phyloP scores from a whole-genome alignment of 345 rosid species.

The Balakata baccata region DNA sequence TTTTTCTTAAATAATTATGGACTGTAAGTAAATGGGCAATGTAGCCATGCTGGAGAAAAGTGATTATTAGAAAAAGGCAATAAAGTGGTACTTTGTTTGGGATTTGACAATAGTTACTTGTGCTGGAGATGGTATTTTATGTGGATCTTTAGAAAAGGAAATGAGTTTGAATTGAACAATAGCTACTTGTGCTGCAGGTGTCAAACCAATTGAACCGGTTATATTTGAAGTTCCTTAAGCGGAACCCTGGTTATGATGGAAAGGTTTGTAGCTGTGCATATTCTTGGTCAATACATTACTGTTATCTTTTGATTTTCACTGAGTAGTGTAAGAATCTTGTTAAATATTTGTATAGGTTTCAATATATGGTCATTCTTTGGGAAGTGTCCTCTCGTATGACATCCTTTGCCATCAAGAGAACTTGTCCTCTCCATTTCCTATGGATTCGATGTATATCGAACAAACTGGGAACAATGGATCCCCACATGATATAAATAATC shows the following conservation, averaged over 20 bases:
- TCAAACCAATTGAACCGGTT: slow-evolving; percentile 80
- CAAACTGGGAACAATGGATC: slow-evolving; percentile 39
- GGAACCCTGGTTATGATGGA: slow-evolving; percentile 93
- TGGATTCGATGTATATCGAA: slow-evolving; percentile 65
- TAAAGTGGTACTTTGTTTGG: background rate
- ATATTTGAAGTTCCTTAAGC: slow-evolving; percentile 68
- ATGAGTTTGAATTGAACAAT: slow-evolving; percentile 15
- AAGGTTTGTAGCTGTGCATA: slow-evolving; percentile 52
- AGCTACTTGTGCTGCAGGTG: slow-evolving; percentile 48
- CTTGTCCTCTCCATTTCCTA: slow-evolving; percentile 75
- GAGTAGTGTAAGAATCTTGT: background rate
- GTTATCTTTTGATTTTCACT: background rate
- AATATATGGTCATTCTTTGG: slow-evolving; percentile 92
- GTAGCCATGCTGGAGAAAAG: background rate
- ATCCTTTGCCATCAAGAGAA: slow-evolving; percentile 95
- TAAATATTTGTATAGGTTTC: slow-evolving; percentile 56
- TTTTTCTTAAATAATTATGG: background rate
- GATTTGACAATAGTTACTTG: background rate
- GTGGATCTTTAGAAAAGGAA: no score
- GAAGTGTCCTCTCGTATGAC: slow-evolving; percentile 96
- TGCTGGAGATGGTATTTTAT: background rate
- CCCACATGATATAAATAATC: slow-evolving; percentile 22
- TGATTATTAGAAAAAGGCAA: background rate
- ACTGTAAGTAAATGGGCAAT: no score
- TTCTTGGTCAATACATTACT: slow-evolving; percentile 19